These are phyloP conservation scores for Grosmannia penicillata DNA, from an alignment of 2,329 filamentous ascomycete genomes.

Conservation along the genomic window DNA sequence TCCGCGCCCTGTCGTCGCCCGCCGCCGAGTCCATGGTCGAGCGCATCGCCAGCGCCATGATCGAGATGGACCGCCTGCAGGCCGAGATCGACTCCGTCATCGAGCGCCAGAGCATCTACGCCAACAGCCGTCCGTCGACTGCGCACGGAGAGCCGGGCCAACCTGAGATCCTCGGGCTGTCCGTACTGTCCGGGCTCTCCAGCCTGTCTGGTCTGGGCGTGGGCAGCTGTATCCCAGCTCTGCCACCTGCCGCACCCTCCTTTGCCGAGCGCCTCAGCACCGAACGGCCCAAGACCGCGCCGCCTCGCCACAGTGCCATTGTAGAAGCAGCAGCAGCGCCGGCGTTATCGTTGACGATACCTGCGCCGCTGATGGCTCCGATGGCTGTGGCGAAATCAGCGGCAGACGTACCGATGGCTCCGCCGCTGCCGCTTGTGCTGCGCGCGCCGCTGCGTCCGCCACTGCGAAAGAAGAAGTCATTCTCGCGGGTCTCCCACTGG, in stretches of 20 bases:
- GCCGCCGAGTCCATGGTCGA: constrained; percentile 37
- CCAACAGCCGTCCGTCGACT: constrained; percentile 37
- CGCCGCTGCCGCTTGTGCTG: constrained; percentile 42
- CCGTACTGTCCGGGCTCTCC: too few species aligned
- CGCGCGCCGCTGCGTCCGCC: constrained; percentile 46
- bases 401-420: constrained; percentile 30
- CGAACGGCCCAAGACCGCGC: constrained; percentile 24
- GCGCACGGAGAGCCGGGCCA: constrained; percentile 29
- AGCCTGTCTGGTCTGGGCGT: too few species aligned
- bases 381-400: too few species aligned
- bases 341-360: not conserved
- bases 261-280: constrained; percentile 40
- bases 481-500: constrained; percentile 47
- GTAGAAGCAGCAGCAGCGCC: constrained; percentile 18
- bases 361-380: not conserved
- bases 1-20: constrained; percentile 29
- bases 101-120: constrained; percentile 44
- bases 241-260: constrained; percentile 41
- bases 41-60: constrained; percentile 39
- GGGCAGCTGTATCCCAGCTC: constrained; percentile 42
- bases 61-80: constrained; percentile 43
- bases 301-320: constrained; percentile 11
- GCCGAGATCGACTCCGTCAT: constrained; percentile 44
- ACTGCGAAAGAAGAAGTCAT: constrained; percentile 51
- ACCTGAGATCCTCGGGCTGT: constrained; percentile 14